phyloP scores from a whole-genome alignment of 2,329 filamentous ascomycete species.

The Falciphora oryzae region DNA sequence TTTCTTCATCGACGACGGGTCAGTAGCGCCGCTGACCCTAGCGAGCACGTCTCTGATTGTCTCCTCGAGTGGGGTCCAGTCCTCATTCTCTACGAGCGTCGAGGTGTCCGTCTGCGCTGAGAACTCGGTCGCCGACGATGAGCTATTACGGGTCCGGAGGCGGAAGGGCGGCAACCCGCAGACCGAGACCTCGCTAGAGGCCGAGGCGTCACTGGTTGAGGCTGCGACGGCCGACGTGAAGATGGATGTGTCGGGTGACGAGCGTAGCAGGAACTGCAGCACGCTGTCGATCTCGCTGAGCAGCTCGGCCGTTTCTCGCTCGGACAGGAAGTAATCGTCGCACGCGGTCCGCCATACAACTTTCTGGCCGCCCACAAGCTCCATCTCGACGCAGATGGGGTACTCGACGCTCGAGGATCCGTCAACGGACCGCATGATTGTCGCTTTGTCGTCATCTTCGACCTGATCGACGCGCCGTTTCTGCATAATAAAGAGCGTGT shows the following conservation, averaged over 20 bases:
- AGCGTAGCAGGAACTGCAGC: constrained; percentile 48
- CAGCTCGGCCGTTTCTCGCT: constrained; percentile 40
- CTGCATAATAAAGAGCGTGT: constrained; percentile 52
- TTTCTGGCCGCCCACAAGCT: constrained; percentile 32
- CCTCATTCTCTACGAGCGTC: constrained; percentile 9
- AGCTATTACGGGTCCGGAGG: constrained; percentile 8
- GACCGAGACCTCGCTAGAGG: constrained; percentile 44
- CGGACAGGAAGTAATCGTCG: constrained; percentile 48
- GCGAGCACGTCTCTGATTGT: constrained; percentile 43
- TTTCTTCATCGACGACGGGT: constrained; percentile 47
- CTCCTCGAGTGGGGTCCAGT: constrained; percentile 30
- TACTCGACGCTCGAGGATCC: constrained; percentile 70
- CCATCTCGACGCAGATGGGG: constrained; percentile 76
- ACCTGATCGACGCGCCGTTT: constrained; percentile 19
- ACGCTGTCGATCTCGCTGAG: constrained; percentile 54
- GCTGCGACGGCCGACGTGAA: constrained; percentile 38
- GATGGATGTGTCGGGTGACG: constrained; percentile 38
- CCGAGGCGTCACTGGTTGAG: not conserved
- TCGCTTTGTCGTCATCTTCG: constrained; percentile 7
- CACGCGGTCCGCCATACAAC: constrained; percentile 64
- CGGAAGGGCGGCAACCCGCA: constrained; percentile 53
- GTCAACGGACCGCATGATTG: constrained; percentile 56
- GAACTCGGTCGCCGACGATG: not conserved
- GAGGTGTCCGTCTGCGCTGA: not conserved
- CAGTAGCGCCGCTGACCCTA: constrained; percentile 54